These are phyloP conservation scores for Graphilbum sp. DNA, from an alignment of 2,329 filamentous ascomycete species.

Conservation along the genomic window DNA sequence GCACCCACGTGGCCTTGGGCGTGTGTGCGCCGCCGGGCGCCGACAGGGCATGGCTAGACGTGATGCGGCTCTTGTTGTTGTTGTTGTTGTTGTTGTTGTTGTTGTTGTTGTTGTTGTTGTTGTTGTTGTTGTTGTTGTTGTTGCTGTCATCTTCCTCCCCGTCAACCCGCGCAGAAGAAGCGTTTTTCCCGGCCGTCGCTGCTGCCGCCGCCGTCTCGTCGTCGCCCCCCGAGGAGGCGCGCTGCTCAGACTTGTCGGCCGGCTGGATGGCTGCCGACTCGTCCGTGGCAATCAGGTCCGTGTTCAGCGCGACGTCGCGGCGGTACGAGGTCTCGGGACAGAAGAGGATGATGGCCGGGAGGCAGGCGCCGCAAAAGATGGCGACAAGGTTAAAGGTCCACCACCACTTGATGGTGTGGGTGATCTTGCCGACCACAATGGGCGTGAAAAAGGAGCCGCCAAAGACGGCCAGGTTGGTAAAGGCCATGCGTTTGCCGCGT, in stretches of 20 bases:
- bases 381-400: constrained; percentile 84
- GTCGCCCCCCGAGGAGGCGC: constrained; percentile 6
- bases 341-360: constrained; percentile 60
- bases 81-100: too few species aligned
- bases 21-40: constrained; percentile 11
- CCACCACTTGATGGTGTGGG: constrained; percentile 56
- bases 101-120: too few species aligned
- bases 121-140: too few species aligned
- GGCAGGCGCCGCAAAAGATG: constrained; percentile 58
- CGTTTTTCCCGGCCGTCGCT: constrained; percentile 2
- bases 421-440: constrained; percentile 81
- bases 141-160: too few species aligned
- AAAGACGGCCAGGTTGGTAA: constrained; percentile 45
- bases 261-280: neutral
- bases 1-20: constrained; percentile 38
- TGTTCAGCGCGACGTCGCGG: constrained; percentile 51
- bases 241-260: neutral
- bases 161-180: too few species aligned
- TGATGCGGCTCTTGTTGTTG: constrained; percentile 1
- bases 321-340: constrained; percentile 74
- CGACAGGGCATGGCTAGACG: neutral
- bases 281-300: constrained; percentile 38
- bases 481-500: constrained; percentile 74
- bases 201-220: constrained; percentile 1
- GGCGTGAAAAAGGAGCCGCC: constrained; percentile 52